These are phyloP conservation scores for Tricholoma matsutake DNA, from an alignment of 768 basidiomycete species.

Conservation along the genomic window DNA sequence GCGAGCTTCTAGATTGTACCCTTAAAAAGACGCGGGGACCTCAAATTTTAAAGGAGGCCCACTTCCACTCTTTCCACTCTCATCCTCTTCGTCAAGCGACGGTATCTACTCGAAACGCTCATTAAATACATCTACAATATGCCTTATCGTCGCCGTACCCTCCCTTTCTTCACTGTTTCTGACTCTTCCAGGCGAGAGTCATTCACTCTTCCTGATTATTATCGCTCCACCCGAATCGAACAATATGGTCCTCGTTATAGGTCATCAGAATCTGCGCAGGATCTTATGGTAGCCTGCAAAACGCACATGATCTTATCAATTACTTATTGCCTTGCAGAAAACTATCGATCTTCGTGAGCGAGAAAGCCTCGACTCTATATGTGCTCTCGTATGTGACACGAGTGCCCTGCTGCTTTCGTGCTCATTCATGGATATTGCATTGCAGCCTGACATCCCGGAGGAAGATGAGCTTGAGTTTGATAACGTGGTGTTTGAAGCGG, in stretches of 20 bases:
- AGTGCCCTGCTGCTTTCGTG: too few species aligned
- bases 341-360: background rate
- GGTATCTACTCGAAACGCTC: background rate
- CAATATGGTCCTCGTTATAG: background rate
- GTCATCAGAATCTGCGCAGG: background rate
- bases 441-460: slow-evolving; percentile 1
- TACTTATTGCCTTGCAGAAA: background rate
- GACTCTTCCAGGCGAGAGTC: background rate
- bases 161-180: background rate
- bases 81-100: background rate
- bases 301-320: background rate
- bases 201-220: background rate
- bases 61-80: background rate
- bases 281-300: background rate
- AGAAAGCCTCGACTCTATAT: background rate
- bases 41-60: background rate
- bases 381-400: background rate
- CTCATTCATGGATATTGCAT: background rate
- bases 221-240: background rate
- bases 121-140: background rate
- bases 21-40: slow-evolving; percentile 1
- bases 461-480: background rate
- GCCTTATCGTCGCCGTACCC: background rate
- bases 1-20: background rate
- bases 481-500: background rate